These are phyloP conservation scores for Breynia disticha DNA, from an alignment of 441 rosid genomes.

Conservation along the genomic window DNA sequence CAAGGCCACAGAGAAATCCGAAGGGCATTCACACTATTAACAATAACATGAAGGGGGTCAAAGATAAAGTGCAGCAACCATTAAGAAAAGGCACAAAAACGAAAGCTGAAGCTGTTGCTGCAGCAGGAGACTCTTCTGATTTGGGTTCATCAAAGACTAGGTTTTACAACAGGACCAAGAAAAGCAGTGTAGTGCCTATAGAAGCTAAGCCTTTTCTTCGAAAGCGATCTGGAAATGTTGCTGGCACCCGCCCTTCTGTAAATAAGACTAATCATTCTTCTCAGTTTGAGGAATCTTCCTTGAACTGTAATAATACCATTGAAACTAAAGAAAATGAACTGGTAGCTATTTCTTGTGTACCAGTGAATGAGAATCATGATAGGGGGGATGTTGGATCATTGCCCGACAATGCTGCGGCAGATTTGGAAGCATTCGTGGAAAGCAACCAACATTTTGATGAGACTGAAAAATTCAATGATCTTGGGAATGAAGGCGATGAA, in stretches of 20 bases:
- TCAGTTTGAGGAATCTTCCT: constrained; percentile 22
- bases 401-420: constrained; percentile 5
- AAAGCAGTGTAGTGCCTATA: constrained; percentile 51
- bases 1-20: constrained; percentile 25
- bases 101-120: constrained; percentile 26
- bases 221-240: constrained; percentile 34
- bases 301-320: constrained; percentile 16
- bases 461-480: constrained; percentile 19
- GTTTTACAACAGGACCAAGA: constrained; percentile 47
- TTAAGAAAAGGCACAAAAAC: constrained; percentile 27
- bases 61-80: constrained; percentile 26
- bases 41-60: constrained; percentile 21
- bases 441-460: constrained; percentile 12
- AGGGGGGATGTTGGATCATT: constrained; percentile 12
- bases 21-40: constrained; percentile 19
- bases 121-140: constrained; percentile 25
- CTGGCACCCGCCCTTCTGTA: constrained; percentile 16
- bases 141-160: constrained; percentile 33
- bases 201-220: constrained; percentile 51
- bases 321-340: constrained; percentile 26
- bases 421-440: constrained; percentile 21
- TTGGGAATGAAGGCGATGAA: constrained; percentile 17
- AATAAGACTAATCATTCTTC: constrained; percentile 28
- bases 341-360: constrained; percentile 19
- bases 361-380: constrained; percentile 20